Evolutionary conservation across 1,284 basidiomycete species (phyloP), one percentile per base, ranked within the genome.

Genomic region (Tausonia pullulans): DNA sequence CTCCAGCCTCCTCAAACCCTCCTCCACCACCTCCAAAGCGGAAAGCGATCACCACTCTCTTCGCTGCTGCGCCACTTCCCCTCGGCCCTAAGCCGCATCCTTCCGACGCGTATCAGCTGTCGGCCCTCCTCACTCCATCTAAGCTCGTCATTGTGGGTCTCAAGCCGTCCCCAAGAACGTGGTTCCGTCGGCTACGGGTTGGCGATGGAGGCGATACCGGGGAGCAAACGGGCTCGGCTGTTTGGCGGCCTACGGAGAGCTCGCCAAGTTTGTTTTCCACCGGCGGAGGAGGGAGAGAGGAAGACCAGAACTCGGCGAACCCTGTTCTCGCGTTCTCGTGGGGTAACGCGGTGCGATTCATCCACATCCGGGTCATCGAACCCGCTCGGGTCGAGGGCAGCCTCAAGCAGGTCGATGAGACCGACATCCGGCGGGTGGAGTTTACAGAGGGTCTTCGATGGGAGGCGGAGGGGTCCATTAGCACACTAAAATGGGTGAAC

Each of bases 111-210:
- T 89, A 93, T 72, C 83, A 88, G 58, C 79, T 98, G 46, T 81
- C 92, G 44, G 93, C 94, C 0, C 77, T 99, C 58, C 80, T 98
- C 51, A 97, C 95, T 0, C 85, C 90, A 0, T 82, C 85, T 40
- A 98, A 98, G 73, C 78, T 98, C 13, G 90, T 98, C 4, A 82
- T 98, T 50, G 90, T 98, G 3, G 94, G 92, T 2, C 76, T 99
- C 69, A 94, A 92, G 72, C 96, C 96, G 0, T 82, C 84, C 0
- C 88, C 96, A 3, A 85, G 89, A 71, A 98, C 95, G 0, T 98
- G 94, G 92, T 89, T 89, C 72, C 85, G 92, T 69, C 83, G 82
- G 63, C 79, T 86, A 68, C 82, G 89, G n/a, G 79, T 82, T 39
- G 13, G 72, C 69, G 58, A 74, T 63, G 70, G 77, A 66, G 71